Percentiles rank a stretch among this genome's conserved stretches.
phyloP scores from a whole-genome alignment of 768 basidiomycete genomes.

The Plicaturopsis crispa region DNA sequence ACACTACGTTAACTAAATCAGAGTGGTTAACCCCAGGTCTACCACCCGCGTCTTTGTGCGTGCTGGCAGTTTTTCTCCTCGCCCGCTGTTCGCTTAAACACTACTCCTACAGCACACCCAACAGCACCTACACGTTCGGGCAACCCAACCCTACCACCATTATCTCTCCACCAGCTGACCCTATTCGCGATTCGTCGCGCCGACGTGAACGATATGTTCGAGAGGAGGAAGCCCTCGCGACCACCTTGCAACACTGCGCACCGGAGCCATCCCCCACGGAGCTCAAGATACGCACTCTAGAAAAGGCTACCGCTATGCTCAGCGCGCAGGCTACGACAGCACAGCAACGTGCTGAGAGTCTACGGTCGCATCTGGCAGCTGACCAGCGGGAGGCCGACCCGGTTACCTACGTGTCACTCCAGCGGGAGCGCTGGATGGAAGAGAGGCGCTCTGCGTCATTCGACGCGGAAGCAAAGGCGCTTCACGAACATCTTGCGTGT shows the following conservation, averaged over 20 bases:
- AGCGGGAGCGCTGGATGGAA: constrained; percentile 43
- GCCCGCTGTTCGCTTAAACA: no score
- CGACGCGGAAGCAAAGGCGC: constrained; percentile 25
- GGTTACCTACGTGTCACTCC: constrained; percentile 25
- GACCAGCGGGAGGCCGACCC: constrained; percentile 33
- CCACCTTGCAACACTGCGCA: constrained; percentile 24
- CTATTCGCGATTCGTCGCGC: no score
- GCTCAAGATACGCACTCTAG: constrained; percentile 39
- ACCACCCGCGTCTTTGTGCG: no score
- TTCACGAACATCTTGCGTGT: constrained; percentile 27
- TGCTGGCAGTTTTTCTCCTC: no score
- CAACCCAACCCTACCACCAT: constrained; percentile 3
- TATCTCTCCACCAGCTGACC: not conserved
- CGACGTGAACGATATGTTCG: constrained; percentile 33
- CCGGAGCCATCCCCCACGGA: constrained; percentile 29
- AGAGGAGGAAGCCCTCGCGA: constrained; percentile 35
- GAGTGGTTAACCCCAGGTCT: no score
- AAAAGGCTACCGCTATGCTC: constrained; percentile 34
- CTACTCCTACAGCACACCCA: no score
- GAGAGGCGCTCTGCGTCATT: constrained; percentile 33
- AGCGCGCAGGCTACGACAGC: constrained; percentile 37
- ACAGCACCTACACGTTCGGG: constrained; percentile 3
- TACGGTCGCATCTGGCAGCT: constrained; percentile 29
- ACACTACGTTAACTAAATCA: no score
- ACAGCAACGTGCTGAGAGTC: constrained; percentile 30